Percentiles rank a stretch among this genome's conserved stretches.
Evolutionary conservation across 1,139 yeast genomes (phyloP).

Genomic region (Protomyces arabidopsidicola): DNA sequence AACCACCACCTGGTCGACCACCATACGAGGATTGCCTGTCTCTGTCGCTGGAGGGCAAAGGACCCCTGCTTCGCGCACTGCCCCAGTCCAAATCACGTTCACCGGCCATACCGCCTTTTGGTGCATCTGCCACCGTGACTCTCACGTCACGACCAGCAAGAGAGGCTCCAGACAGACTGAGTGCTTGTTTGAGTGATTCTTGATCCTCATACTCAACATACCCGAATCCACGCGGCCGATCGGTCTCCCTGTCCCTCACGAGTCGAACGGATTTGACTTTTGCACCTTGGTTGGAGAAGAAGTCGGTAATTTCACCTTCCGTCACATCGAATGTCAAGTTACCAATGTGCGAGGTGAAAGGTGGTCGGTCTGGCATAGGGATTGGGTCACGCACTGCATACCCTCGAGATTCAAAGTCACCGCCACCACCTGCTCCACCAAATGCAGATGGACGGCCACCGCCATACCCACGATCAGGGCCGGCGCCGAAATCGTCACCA

Average conservation of each 20-base stretch:
- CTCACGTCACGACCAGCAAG: conserved; percentile 73
- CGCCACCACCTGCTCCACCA: background rate
- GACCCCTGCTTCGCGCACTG: conserved; percentile 37
- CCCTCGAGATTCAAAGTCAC: background rate
- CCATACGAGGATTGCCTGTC: conserved; percentile 28
- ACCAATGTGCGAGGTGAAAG: conserved; percentile 80
- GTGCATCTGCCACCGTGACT: conserved; percentile 88
- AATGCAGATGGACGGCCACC: background rate
- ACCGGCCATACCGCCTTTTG: conserved; percentile 38
- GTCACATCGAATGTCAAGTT: conserved; percentile 80
- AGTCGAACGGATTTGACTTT: conserved; percentile 48
- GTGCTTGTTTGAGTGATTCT: conserved; percentile 63
- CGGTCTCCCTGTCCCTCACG: conserved; percentile 60
- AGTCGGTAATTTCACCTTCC: conserved; percentile 61
- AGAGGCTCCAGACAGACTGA: conserved; percentile 58
- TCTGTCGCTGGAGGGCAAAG: conserved; percentile 36
- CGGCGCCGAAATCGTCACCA: background rate
- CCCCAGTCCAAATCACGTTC: conserved; percentile 37
- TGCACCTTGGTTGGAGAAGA: conserved; percentile 57
- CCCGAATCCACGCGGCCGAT: conserved; percentile 76
- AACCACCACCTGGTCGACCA: conserved; percentile 13
- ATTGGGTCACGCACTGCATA: conserved; percentile 52
- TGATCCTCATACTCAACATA: conserved; percentile 72
- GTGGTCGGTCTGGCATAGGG: conserved; percentile 88
- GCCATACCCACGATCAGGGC: background rate